A percentile compares a stretch with the other conserved stretches of the same genome.
Evolutionary conservation across 768 basidiomycete genomes (phyloP).

Genomic region (Chlorophyllum brunneum): DNA sequence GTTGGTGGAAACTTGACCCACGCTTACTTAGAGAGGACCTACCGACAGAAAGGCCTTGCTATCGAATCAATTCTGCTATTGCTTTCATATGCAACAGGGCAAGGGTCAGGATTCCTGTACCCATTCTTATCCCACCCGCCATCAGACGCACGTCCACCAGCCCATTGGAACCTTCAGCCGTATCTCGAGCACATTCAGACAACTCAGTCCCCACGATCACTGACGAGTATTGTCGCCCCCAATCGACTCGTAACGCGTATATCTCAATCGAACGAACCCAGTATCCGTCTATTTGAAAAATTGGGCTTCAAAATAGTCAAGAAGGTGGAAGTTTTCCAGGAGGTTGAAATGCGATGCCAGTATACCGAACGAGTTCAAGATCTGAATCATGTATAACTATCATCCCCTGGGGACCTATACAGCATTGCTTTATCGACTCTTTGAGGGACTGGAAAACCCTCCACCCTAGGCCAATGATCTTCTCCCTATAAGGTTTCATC

Average conservation of each 20-base stretch:
- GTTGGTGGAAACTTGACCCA: not conserved
- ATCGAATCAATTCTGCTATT: conserved; percentile 59
- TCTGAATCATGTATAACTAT: not conserved
- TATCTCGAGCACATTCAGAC: conserved; percentile 4
- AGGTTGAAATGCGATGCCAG: conserved; percentile 73
- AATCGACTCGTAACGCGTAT: conserved; percentile 65
- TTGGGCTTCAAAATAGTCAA: conserved; percentile 75
- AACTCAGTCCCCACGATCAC: conserved; percentile 13
- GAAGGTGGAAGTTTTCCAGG: conserved; percentile 68
- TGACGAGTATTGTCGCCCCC: conserved; percentile 34
- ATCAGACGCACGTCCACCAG: not conserved
- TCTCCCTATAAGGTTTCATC: too few relatives aligned
- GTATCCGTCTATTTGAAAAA: conserved; percentile 68
- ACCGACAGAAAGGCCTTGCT: conserved; percentile 68
- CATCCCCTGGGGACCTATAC: too few relatives aligned
- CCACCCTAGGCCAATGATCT: too few relatives aligned
- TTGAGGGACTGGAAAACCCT: too few relatives aligned
- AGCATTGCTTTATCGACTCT: too few relatives aligned
- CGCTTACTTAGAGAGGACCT: conserved; percentile 47
- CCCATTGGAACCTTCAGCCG: conserved; percentile 5
- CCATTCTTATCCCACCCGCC: not conserved
- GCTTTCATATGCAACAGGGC: conserved; percentile 62
- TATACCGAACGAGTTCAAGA: not conserved
- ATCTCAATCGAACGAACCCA: conserved; percentile 61
- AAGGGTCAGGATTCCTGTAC: conserved; percentile 25